These are phyloP conservation scores for Rhodotorula sp. DNA, from an alignment of 1,284 basidiomycete genomes.

Conservation along the genomic window DNA sequence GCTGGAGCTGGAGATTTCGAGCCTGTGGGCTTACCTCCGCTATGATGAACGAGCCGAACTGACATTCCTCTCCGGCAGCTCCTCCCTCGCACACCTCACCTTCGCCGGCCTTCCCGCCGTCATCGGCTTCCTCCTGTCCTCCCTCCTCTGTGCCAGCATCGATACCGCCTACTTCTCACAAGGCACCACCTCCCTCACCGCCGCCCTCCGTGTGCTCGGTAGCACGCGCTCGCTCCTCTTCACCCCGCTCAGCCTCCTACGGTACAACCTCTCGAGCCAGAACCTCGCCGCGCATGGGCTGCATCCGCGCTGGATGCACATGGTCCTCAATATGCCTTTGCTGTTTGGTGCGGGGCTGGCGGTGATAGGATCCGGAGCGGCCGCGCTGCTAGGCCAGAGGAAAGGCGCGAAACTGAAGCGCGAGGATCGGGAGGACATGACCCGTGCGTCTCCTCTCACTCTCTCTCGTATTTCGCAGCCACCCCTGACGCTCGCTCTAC, in stretches of 20 bases:
- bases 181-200: too few relatives aligned
- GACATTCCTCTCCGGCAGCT: background rate
- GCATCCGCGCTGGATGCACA: constrained; percentile 50
- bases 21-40: too few relatives aligned
- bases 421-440: background rate
- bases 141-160: constrained; percentile 6
- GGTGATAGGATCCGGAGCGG: background rate
- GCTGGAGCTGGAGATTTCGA: too few relatives aligned
- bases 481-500: background rate
- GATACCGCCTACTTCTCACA: constrained; percentile 34
- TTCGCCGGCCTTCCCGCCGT: background rate
- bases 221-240: constrained; percentile 16
- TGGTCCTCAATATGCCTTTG: constrained; percentile 49
- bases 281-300: constrained; percentile 51
- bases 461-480: background rate
- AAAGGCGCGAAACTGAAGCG: background rate
- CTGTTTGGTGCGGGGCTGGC: constrained; percentile 44
- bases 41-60: background rate
- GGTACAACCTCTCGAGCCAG: constrained; percentile 47
- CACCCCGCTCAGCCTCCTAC: constrained; percentile 49
- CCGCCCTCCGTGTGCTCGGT: background rate
- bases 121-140: constrained; percentile 3
- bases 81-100: background rate
- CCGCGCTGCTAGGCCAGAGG: background rate
- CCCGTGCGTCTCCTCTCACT: background rate